Base-by-base conservation (phyloP, 805 yeast species). In the Candida glaebosa region DNA sequence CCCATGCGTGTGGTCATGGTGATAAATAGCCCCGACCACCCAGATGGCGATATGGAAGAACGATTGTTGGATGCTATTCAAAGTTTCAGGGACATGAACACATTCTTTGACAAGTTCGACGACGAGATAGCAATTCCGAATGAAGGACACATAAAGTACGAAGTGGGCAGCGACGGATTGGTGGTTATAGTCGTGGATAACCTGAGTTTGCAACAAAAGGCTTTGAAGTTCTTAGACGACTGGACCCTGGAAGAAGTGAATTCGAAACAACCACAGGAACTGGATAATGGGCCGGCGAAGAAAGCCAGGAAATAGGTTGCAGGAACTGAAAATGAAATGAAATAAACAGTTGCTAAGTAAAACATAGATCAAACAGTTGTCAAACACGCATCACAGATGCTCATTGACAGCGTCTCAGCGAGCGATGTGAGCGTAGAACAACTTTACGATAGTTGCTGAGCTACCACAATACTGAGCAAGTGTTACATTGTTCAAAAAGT, bases 91-190 rank as follows among this genome's bases (percentile, higher is more conserved):
- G 72, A 67, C 33, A 71, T 77, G 52, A 77, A 78, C 51, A 58
- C 52, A 24, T 76, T 78, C 46, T 78, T 78, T 47, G 81, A 78
- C 48, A 52, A 54, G 30, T 78, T 78, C 49, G 83, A 78, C 52
- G 72, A 63, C 31, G 55, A 57, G 18, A 64, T 78, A 12, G 79
- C 82, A 6, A 63, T 70, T 32, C 82, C 82, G 3, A 78, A 78
- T 47, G 78, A 76, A 45, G 75, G 71, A 3, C 67, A 70, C 44
- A 69, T 78, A 48, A 76, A 77, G 52, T 78, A 78, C 49, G 82
- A 78, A 46, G 81, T 77, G 2, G 82, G 82, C 3, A 74, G 79
- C 38, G 83, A 78, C 51, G 83, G 83, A 3, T 58, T 78, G 41
- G 78, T 78, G 41, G 77, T 78, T 41, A 67, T 78, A 20, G 65